Base-by-base conservation (phyloP, 1,284 basidiomycete genomes). In the Puccinia triticina region DNA sequence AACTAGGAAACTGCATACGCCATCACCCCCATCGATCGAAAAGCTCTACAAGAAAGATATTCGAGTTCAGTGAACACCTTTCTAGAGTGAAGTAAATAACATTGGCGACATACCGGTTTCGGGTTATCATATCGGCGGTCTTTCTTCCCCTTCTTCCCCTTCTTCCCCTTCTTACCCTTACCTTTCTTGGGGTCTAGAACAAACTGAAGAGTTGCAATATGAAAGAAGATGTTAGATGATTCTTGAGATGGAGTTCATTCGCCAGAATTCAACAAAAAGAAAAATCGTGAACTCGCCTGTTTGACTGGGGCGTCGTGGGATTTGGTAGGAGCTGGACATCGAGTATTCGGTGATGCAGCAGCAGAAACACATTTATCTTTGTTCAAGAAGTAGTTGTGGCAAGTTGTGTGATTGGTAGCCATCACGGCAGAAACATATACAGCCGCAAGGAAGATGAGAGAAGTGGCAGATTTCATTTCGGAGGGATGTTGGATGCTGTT, bases 311-410 rank as follows among this genome's bases (percentile, higher is more conserved):
- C 61, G 3, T 10, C 21, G 32, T 40, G 37, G 16, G 11, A 0
- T 43, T 59, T 59, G 32, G 50, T 46, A 16, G 21, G 23, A 2
- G 34, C 55, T 23, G n/a, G 16, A 16, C 61, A 77, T 34, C 61
- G 21, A 11, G 12, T n/a, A n/a, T 32, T 67, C 18, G 64, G 26
- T 29, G 32, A 7, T 23, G 75, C 57, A 7, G 76, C 18, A 37
- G 37, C 29, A n/a, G 11, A 32, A 1, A 77, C 76, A 37, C 76
- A 77, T 48, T 46, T 46, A 43, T 77, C 76, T 46, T 77, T 77
- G 43, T 77, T 32, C 59, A 77, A 48, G 61, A 77, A 77, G n/a
- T 66, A 67, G n/a, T 77, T 67, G 46, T 48, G 67, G 53, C 76
- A 77, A 1, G 32, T 50, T 0, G 76, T 77, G 34, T 77, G 76